These are phyloP conservation scores for Phytophthora kernoviae DNA, from an alignment of 352 stramenopile species.

Conservation along the genomic window DNA sequence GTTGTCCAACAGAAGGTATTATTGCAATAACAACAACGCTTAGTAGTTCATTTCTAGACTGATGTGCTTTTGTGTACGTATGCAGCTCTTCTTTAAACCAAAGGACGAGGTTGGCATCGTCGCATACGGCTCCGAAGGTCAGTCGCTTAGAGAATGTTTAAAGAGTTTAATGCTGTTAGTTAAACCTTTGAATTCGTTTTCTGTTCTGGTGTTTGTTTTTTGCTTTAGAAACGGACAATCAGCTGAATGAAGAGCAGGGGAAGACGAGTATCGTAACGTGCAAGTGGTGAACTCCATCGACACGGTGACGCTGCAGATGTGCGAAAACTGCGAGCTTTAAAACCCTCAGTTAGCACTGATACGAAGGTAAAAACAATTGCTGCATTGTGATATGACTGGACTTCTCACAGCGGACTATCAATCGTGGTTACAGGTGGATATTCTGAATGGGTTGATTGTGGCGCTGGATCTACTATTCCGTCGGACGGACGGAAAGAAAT, in stretches of 20 bases:
- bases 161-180: no score
- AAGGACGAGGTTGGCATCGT: constrained; percentile 85
- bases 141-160: no score
- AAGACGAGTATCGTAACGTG: constrained; percentile 65
- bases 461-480: constrained; percentile 81
- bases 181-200: no score
- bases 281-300: constrained; percentile 65
- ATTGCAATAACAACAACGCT: not conserved
- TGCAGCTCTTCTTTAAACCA: constrained; percentile 75
- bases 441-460: constrained; percentile 83
- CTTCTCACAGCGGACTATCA: not conserved
- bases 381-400: no score
- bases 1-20: constrained; percentile 72
- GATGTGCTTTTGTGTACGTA: not conserved
- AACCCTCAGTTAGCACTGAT: constrained; percentile 21
- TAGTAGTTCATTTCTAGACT: not conserved
- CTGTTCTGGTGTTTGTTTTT: not conserved
- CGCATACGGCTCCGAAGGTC: constrained; percentile 69
- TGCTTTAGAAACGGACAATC: constrained; percentile 70
- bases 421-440: constrained; percentile 47
- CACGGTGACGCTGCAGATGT: constrained; percentile 65
- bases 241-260: constrained; percentile 76
- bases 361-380: constrained; percentile 36
- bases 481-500: constrained; percentile 78
- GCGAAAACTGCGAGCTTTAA: constrained; percentile 52